A percentile compares a stretch with the other conserved stretches of the same genome.
These are phyloP conservation scores for Trichoderma sp. DNA, from an alignment of 2,329 filamentous ascomycete genomes.

Conservation along the genomic window DNA sequence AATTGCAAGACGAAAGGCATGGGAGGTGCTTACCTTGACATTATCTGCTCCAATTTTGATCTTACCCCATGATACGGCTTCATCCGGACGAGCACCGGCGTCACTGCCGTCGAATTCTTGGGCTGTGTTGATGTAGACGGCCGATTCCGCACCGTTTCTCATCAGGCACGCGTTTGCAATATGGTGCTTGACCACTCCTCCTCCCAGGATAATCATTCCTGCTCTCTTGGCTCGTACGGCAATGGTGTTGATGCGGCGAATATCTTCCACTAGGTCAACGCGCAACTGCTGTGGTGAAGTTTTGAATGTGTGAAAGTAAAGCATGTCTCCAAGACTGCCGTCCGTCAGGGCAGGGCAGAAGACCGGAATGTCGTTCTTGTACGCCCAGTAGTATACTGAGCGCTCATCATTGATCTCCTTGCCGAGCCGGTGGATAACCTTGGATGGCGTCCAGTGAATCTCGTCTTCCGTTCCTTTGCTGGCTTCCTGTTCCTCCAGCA, in stretches of 20 bases:
- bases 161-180: slow-evolving; percentile 97
- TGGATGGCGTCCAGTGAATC: slow-evolving; percentile 91
- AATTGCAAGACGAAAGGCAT: neutral
- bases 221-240: slow-evolving; percentile 83
- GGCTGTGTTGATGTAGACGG: slow-evolving; percentile 96
- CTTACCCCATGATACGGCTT: slow-evolving; percentile 98
- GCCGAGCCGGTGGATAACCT: slow-evolving; percentile 85
- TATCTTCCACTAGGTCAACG: slow-evolving; percentile 92
- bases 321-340: slow-evolving; percentile 94
- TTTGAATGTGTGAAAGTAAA: slow-evolving; percentile 98
- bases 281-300: slow-evolving; percentile 78
- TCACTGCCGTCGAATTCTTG: slow-evolving; percentile 98
- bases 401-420: slow-evolving; percentile 92
- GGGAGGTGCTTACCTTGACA: slow-evolving; percentile 70
- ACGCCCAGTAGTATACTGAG: slow-evolving; percentile 96
- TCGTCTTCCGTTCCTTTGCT: slow-evolving; percentile 69
- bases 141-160: slow-evolving; percentile 95
- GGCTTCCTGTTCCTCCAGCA: slow-evolving; percentile 92
- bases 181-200: slow-evolving; percentile 96
- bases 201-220: slow-evolving; percentile 94
- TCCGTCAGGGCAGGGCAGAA: slow-evolving; percentile 97
- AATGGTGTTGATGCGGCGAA: slow-evolving; percentile 89
- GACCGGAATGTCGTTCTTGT: slow-evolving; percentile 93
- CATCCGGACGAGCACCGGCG: slow-evolving; percentile 90
- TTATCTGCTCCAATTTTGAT: slow-evolving; percentile 86